These are phyloP conservation scores for Hypholoma fasciculare DNA, from an alignment of 768 basidiomycete genomes.

Conservation along the genomic window DNA sequence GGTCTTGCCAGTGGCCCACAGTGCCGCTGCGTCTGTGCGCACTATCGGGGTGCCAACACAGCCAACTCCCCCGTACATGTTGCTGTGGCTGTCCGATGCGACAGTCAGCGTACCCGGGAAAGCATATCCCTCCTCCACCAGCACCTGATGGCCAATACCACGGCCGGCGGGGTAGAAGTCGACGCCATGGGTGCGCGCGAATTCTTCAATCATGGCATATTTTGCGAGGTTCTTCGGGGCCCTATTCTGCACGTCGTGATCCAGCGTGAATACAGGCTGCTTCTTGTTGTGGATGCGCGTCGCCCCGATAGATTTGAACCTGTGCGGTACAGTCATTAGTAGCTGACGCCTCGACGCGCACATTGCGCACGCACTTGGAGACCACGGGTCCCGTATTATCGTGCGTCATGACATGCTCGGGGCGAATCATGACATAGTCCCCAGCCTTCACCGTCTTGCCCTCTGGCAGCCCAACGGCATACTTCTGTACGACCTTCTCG, in stretches of 20 bases:
- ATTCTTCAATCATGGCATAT: constrained; percentile 88
- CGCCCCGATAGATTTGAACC: constrained; percentile 94
- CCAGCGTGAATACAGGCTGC: constrained; percentile 94
- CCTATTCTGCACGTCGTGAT: constrained; percentile 98
- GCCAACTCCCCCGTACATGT: constrained; percentile 99
- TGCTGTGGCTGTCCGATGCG: constrained; percentile 94
- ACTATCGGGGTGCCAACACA: constrained; percentile 98
- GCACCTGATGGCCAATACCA: constrained; percentile 96
- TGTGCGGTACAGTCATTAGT: constrained; percentile 26
- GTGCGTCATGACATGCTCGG: constrained; percentile 97
- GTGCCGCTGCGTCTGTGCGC: constrained; percentile 89
- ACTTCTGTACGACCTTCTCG: constrained; percentile 97
- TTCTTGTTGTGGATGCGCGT: constrained; percentile 75
- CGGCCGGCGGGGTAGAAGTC: constrained; percentile 98
- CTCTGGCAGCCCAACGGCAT: constrained; percentile 85
- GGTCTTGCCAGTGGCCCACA: constrained; percentile 98
- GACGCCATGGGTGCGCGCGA: constrained; percentile 80
- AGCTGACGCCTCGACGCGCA: not conserved
- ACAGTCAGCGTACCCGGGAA: constrained; percentile 96
- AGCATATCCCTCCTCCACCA: constrained; percentile 98
- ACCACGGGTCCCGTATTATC: constrained; percentile 99
- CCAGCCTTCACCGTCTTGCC: constrained; percentile 86
- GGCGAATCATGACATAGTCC: constrained; percentile 99
- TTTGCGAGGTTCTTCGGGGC: constrained; percentile 88
- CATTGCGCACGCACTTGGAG: constrained; percentile 69